phyloP scores from a whole-genome alignment of 1,139 yeast species.

The Sugiyamaella castrensis region DNA sequence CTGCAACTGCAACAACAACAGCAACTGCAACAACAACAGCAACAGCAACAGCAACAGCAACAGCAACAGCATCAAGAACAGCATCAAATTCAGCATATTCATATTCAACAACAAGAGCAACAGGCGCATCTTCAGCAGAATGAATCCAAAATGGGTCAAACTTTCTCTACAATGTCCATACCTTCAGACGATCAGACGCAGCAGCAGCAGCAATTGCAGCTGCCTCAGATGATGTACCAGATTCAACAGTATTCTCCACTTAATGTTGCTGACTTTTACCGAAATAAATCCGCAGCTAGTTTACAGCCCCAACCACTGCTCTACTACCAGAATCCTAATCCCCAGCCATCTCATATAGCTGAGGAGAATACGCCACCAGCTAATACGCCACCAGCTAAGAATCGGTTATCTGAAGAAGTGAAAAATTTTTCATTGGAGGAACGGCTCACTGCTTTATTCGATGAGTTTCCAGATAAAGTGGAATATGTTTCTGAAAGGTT shows the following conservation, averaged over 20 bases:
- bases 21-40: constrained; percentile 4
- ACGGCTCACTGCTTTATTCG: constrained; percentile 1
- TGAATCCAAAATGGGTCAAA: too few species aligned
- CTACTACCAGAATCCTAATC: too few species aligned
- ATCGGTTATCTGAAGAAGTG: too few species aligned
- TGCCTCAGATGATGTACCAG: neutral
- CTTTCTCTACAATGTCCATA: too few species aligned
- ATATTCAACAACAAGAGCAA: too few species aligned
- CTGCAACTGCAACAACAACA: constrained; percentile 8
- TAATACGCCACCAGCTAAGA: too few species aligned
- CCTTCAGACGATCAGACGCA: neutral
- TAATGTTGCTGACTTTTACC: constrained; percentile 7
- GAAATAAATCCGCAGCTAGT: neutral
- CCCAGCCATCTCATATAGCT: too few species aligned
- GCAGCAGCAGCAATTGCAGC: constrained; percentile 1
- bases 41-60: constrained; percentile 6
- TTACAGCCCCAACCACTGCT: too few species aligned
- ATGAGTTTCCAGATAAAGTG: neutral
- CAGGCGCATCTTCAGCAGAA: too few species aligned
- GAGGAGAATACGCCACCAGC: too few species aligned
- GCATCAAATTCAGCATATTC: neutral
- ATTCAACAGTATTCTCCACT: neutral
- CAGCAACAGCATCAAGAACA: constrained; percentile 1
- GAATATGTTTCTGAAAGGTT: constrained; percentile 14
- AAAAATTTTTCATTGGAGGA: neutral